These are phyloP conservation scores for Mortierella sp. DNA, from an alignment of 371 early-diverging fungal species.

Conservation along the genomic window DNA sequence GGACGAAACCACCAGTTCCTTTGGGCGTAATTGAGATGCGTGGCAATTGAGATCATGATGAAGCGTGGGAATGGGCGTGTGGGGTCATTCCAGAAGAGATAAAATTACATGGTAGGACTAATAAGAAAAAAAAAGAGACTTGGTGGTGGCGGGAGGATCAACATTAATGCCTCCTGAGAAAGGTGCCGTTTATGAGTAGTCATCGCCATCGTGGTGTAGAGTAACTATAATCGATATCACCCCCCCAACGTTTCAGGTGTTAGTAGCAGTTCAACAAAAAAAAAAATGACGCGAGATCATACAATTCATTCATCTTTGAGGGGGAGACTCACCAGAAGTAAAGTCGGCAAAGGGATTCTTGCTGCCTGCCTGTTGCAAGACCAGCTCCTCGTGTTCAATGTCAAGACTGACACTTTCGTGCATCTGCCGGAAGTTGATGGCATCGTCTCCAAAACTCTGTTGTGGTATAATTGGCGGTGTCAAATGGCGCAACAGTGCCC, in stretches of 20 bases:
- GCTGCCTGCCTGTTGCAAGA: constrained; percentile 37
- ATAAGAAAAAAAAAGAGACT: too few relatives aligned
- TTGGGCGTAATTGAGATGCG: too few relatives aligned
- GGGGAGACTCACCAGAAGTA: constrained; percentile 72
- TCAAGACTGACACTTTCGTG: constrained; percentile 74
- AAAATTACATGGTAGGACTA: constrained; percentile 3
- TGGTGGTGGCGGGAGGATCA: too few relatives aligned
- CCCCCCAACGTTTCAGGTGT: not conserved
- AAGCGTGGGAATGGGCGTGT: not conserved
- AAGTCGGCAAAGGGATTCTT: constrained; percentile 78
- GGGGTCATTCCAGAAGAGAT: not conserved
- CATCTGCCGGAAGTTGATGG: constrained; percentile 76
- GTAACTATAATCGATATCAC: constrained; percentile 59
- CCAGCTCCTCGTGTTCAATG: constrained; percentile 60
- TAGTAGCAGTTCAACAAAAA: not conserved
- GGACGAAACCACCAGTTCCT: too few relatives aligned
- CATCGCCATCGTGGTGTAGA: constrained; percentile 73
- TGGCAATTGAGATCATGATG: too few relatives aligned
- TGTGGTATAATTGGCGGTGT: constrained; percentile 93
- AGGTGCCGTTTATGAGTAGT: constrained; percentile 44
- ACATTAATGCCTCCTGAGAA: not conserved
- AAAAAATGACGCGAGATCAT: not conserved
- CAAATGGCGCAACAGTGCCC: constrained; percentile 89
- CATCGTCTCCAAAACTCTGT: constrained; percentile 69
- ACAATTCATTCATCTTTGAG: too few relatives aligned